These are phyloP conservation scores for Moringa oleifera DNA, from an alignment of 345 rosid genomes.

Conservation along the genomic window DNA sequence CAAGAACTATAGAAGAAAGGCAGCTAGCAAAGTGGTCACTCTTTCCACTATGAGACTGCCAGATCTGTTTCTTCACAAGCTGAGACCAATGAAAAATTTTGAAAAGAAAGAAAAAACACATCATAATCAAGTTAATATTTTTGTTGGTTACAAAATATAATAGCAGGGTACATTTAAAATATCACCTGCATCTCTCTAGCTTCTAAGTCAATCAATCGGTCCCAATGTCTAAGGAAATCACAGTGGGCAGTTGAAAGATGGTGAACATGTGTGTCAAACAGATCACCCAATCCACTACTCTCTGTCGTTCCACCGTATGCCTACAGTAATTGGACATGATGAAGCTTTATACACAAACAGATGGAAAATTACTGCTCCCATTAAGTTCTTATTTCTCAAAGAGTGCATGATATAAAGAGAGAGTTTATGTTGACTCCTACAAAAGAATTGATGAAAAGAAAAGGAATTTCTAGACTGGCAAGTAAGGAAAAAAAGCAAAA, in stretches of 20 bases:
- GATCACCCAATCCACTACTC: slow-evolving; percentile 76
- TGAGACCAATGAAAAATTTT: slow-evolving; percentile 30
- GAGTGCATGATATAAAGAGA: too few relatives aligned
- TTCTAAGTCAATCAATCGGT: slow-evolving; percentile 79
- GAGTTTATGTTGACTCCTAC: too few relatives aligned
- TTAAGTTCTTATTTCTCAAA: too few relatives aligned
- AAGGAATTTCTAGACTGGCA: too few relatives aligned
- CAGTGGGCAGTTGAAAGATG: slow-evolving; percentile 67
- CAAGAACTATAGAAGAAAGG: slow-evolving; percentile 79
- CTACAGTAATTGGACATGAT: slow-evolving; percentile 37
- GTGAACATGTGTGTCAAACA: slow-evolving; percentile 59
- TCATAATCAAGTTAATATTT: too few relatives aligned
- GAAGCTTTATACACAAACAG: too few relatives aligned
- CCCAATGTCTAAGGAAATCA: slow-evolving; percentile 71
- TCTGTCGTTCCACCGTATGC: slow-evolving; percentile 79
- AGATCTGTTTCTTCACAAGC: slow-evolving; percentile 55
- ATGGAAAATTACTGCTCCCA: too few relatives aligned
- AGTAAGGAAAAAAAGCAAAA: too few relatives aligned
- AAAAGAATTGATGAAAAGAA: too few relatives aligned
- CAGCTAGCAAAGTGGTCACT: slow-evolving; percentile 32
- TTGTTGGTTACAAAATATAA: not conserved
- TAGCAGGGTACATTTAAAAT: not conserved
- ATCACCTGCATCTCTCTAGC: slow-evolving; percentile 82
- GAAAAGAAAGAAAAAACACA: not conserved
- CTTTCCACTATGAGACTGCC: slow-evolving; percentile 43